Evolutionary conservation across 1,139 yeast species (phyloP), one percentile per base, ranked within the genome.

Genomic region (Hansenula lynferdii): DNA sequence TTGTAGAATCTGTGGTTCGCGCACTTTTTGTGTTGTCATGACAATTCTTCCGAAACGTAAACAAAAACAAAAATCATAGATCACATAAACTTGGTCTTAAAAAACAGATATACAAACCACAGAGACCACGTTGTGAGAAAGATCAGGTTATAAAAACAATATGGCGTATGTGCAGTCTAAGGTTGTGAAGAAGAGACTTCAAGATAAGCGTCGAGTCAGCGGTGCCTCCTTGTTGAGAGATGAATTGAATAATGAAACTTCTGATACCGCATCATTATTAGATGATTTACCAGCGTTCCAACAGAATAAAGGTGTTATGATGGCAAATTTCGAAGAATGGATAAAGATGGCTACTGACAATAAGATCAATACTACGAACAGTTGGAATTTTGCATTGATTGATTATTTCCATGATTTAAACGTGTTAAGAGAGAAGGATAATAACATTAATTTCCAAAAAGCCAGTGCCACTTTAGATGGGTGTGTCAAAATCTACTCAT

Each of bases 281-380:
- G 55, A 51, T 29, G 58, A 36, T 42, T 42, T 44, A 27, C 59
- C 44, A 20, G 48, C 41, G 16, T 34, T 43, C 8, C 49, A 46
- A 34, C 50, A 49, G 39, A 60, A 64, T 41, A 55, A 57, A 41
- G 58, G 67, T 22, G 61, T 62, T 9, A 64, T 68, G 60, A 67
- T 74, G 51, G 84, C 81, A 9, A 87, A 87, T 52, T 87, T 86
- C 59, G 96, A 89, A 56, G 92, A 85, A 61, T 85, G 95, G 89
- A 85, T 87, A 70, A 84, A 80, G 57, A 70, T 85, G 62, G 87
- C 94, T n/a, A 85, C 95, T 1, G 95, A 85, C 57, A 89, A 80
- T 31, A 83, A 82, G 56, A 79, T 82, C 57, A 81, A 81, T 35
- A 64, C 79, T 1, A 70, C 74, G 37, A 81, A 82, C 52, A 72